phyloP scores from a whole-genome alignment of 768 basidiomycete genomes.

The Mycena olivaceomarginata region DNA sequence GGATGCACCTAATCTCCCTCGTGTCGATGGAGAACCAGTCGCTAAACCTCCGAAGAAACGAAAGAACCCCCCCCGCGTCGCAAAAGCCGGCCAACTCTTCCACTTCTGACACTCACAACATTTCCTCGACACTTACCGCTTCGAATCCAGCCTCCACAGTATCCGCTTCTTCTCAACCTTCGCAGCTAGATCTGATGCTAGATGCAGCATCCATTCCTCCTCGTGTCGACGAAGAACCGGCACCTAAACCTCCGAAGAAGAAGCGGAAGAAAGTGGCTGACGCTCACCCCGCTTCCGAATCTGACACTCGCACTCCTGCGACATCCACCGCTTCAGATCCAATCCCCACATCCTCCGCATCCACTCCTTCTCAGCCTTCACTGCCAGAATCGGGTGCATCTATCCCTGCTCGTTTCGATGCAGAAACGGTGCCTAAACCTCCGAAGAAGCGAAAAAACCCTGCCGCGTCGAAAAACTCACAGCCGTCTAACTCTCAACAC shows the following conservation, averaged over 20 bases:
- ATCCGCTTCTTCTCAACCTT: neutral
- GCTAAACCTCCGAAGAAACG: constrained; percentile 65
- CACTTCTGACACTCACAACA: neutral
- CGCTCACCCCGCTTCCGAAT: no score
- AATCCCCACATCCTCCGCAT: no score
- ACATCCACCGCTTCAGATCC: no score
- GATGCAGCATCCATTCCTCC: constrained; percentile 13
- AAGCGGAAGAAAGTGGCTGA: no score
- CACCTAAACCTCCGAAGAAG: constrained; percentile 7
- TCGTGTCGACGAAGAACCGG: neutral
- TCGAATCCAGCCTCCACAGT: neutral
- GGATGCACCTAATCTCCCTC: no score
- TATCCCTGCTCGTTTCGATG: no score
- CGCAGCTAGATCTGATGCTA: neutral
- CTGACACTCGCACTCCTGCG: no score
- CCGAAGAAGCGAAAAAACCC: constrained; percentile 45
- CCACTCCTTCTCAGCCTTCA: no score
- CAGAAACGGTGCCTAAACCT: constrained; percentile 62
- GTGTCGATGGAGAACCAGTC: neutral
- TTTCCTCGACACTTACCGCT: neutral
- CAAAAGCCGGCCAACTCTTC: no score
- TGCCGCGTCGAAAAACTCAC: neutral
- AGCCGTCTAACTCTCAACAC: no score
- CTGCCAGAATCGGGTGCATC: no score
- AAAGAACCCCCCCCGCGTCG: constrained; percentile 13